A percentile compares a stretch with the other conserved stretches of the same genome.
phyloP scores from a whole-genome alignment of 1,139 yeast species.

The Yamadazyma dushanensis region DNA sequence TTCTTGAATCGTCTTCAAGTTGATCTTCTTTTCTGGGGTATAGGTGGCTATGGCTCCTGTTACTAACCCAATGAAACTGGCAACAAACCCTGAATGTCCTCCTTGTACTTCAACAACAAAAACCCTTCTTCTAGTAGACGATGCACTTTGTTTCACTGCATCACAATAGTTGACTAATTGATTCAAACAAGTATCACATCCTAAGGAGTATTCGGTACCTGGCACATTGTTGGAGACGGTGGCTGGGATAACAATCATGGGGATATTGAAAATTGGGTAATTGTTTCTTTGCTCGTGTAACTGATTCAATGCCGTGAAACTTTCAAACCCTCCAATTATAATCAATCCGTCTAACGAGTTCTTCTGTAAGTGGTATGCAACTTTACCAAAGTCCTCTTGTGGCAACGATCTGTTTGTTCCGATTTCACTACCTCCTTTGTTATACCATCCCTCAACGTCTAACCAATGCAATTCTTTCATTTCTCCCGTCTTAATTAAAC shows the following conservation, averaged over 20 bases:
- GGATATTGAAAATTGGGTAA: constrained; percentile 90
- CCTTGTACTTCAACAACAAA: constrained; percentile 87
- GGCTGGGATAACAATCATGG: constrained; percentile 92
- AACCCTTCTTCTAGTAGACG: constrained; percentile 74
- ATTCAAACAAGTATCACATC: constrained; percentile 78
- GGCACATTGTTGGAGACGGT: constrained; percentile 84
- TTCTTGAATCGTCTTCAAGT: constrained; percentile 67
- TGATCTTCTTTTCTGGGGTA: constrained; percentile 78
- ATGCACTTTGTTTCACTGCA: constrained; percentile 75
- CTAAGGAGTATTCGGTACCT: constrained; percentile 78
- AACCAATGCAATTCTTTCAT: constrained; percentile 78
- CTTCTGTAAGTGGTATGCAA: constrained; percentile 88
- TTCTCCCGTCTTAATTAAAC: constrained; percentile 78
- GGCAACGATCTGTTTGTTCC: constrained; percentile 94
- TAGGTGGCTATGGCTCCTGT: constrained; percentile 76
- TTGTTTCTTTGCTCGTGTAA: constrained; percentile 67
- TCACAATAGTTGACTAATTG: constrained; percentile 75
- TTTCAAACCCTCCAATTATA: constrained; percentile 95
- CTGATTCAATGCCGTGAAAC: constrained; percentile 79
- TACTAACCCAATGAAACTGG: constrained; percentile 65
- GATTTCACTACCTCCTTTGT: constrained; percentile 89
- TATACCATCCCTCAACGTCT: constrained; percentile 87
- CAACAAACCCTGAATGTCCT: constrained; percentile 79
- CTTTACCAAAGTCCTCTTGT: constrained; percentile 77
- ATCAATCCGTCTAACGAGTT: constrained; percentile 81